Conservation (phyloP, 345 rosid species). For the Moringa oleifera region DNA sequence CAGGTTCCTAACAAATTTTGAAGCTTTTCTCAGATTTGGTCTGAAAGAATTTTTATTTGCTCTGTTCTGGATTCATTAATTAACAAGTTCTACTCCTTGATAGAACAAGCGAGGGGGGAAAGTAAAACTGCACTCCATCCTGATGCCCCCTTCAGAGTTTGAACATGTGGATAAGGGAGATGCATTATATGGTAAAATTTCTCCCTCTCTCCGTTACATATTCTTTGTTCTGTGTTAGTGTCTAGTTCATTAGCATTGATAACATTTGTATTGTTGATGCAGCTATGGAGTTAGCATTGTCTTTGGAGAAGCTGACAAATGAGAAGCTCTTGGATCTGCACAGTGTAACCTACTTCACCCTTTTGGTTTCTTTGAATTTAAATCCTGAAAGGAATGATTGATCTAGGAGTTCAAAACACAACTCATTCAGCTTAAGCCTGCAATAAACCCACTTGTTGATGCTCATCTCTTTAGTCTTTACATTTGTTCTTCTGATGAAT, state of each 20-base stretch:
- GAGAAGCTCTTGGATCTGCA: slow-evolving; percentile 76
- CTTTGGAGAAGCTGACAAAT: slow-evolving; percentile 81
- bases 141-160: slow-evolving; percentile 57
- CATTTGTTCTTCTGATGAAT: background rate
- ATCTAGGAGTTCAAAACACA: too few species aligned
- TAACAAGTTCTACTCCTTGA: background rate
- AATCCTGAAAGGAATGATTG: background rate
- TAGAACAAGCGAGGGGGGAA: slow-evolving; percentile 82
- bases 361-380: background rate
- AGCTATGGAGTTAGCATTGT: slow-evolving; percentile 92
- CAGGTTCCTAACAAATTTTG: slow-evolving; percentile 37
- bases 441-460: too few species aligned
- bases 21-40: background rate
- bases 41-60: background rate
- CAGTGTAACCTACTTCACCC: slow-evolving; percentile 27
- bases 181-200: slow-evolving; percentile 53
- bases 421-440: too few species aligned
- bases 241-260: background rate
- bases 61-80: background rate
- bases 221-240: background rate
- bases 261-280: slow-evolving; percentile 6
- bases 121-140: slow-evolving; percentile 60
- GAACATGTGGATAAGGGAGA: slow-evolving; percentile 73
- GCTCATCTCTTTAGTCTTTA: background rate
- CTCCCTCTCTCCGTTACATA: background rate